Percentiles rank a stretch among this genome's conserved stretches.
Conservation (phyloP, 495 filamentous ascomycete genomes). For the Aspergillus panamensis region DNA sequence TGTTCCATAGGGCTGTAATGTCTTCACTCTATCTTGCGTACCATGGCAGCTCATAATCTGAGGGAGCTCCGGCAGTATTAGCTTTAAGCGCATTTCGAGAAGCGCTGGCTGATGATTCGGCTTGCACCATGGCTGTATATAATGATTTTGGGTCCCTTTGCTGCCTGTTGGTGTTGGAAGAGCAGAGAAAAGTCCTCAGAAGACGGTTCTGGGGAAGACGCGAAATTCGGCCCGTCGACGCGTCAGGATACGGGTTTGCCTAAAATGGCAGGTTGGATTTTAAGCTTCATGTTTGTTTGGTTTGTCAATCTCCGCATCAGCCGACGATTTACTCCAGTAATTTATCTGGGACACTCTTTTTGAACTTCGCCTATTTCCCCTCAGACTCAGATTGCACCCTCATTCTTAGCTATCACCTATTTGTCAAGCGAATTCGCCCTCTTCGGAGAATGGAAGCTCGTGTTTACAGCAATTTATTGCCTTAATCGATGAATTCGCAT, state of each 20-base stretch:
- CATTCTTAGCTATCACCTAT: background rate
- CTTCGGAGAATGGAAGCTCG: background rate
- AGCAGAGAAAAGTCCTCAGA: too few relatives aligned
- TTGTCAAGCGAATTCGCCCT: background rate
- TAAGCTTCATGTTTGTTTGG: background rate
- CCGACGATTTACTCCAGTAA: background rate
- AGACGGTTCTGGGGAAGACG: slow-evolving; percentile 23
- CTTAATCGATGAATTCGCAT: background rate
- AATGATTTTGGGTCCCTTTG: background rate
- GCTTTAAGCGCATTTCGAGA: slow-evolving; percentile 64
- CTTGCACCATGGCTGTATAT: slow-evolving; percentile 43
- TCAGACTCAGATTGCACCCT: background rate
- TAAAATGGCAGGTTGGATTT: slow-evolving; percentile 6
- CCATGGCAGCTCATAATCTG: slow-evolving; percentile 90
- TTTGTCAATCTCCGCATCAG: background rate
- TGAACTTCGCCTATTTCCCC: background rate
- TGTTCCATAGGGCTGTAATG: background rate
- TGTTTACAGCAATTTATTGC: background rate
- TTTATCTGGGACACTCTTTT: background rate
- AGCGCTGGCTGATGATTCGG: slow-evolving; percentile 75
- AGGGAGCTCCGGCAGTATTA: slow-evolving; percentile 56
- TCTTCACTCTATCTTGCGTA: slow-evolving; percentile 34
- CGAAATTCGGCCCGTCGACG: slow-evolving; percentile 31
- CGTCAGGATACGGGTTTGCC: slow-evolving; percentile 17
- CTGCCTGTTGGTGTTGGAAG: background rate